Percentiles rank a stretch among this genome's conserved stretches.
Conservation (phyloP, 2,329 filamentous ascomycete genomes). For the Fusarium domesticum region DNA sequence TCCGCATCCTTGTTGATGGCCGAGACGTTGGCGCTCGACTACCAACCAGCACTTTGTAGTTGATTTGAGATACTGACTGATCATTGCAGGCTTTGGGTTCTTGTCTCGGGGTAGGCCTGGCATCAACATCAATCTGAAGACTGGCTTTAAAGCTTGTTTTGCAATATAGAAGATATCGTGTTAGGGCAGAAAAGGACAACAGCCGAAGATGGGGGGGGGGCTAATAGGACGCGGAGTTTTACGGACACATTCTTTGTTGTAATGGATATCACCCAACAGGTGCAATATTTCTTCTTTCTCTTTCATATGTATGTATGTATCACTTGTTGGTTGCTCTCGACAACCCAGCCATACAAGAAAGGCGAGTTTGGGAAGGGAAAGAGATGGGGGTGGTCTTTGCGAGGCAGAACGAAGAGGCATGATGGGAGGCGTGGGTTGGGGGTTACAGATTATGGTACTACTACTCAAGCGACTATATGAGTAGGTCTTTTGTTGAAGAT, state of each 20-base stretch:
- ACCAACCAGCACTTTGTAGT: too few species aligned
- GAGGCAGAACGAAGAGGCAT: too few species aligned
- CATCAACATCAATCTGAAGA: conserved; percentile 1
- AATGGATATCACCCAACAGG: conserved; percentile 21
- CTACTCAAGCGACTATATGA: too few species aligned
- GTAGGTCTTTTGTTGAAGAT: too few species aligned
- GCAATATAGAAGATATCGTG: background rate
- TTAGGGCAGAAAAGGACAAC: conserved; percentile 12
- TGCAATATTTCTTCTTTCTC: conserved; percentile 15
- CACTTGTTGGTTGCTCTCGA: conserved; percentile 17
- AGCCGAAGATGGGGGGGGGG: conserved; percentile 11
- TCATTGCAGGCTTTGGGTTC: conserved; percentile 37
- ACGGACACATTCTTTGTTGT: conserved; percentile 23
- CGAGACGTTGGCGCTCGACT: too few species aligned
- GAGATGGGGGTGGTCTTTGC: conserved; percentile 1
- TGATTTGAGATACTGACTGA: conserved; percentile 10
- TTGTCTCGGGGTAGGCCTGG: conserved; percentile 37
- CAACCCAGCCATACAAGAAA: conserved; percentile 5
- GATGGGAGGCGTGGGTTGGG: too few species aligned
- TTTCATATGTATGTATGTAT: conserved; percentile 23
- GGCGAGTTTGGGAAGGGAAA: conserved; percentile 9
- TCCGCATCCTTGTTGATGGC: conserved; percentile 9
- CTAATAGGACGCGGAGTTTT: conserved; percentile 11
- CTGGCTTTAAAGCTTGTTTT: background rate
- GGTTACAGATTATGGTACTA: too few species aligned